phyloP scores from a whole-genome alignment of 2,329 filamentous ascomycete species.

The Ophiostoma piceae region DNA sequence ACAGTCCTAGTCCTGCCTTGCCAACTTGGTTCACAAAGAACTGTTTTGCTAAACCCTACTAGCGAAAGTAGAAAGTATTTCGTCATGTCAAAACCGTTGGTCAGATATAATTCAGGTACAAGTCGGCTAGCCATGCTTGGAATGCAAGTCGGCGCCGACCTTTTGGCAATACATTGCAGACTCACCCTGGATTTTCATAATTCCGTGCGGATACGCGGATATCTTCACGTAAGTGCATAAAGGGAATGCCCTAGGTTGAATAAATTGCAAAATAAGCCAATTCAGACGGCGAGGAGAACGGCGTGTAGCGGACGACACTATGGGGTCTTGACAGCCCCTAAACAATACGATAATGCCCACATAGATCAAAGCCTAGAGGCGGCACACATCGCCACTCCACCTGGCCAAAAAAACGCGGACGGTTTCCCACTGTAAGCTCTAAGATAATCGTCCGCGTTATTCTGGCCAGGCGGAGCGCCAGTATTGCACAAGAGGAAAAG shows the following conservation, averaged over 20 bases:
- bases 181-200: background rate
- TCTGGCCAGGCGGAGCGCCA: too few relatives aligned
- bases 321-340: background rate
- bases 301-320: background rate
- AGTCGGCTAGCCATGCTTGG: background rate
- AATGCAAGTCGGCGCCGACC: background rate
- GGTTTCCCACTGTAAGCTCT: too few relatives aligned
- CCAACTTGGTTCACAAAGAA: background rate
- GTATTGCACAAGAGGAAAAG: background rate
- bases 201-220: background rate
- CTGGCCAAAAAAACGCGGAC: too few relatives aligned
- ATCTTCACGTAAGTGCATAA: background rate
- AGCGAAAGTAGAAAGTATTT: background rate
- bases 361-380: background rate
- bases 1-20: too few relatives aligned
- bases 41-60: background rate
- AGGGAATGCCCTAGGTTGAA: background rate
- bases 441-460: too few relatives aligned
- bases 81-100: background rate
- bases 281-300: background rate
- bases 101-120: constrained; percentile 2
- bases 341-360: background rate
- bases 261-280: background rate
- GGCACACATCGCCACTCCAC: constrained; percentile 3
- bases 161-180: background rate